Conservation (phyloP, 1,284 basidiomycete genomes). For the Melampsora larici-populina region DNA sequence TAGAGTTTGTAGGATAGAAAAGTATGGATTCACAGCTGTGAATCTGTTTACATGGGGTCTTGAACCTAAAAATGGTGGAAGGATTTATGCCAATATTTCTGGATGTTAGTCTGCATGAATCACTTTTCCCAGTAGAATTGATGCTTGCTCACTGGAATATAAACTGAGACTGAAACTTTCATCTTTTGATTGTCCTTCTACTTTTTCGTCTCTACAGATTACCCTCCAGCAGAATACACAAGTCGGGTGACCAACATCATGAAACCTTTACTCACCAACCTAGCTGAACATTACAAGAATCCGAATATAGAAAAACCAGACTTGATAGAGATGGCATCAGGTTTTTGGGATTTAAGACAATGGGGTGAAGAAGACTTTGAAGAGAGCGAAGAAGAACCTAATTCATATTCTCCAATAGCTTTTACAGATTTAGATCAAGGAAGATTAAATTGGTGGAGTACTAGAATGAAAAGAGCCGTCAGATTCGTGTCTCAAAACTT, state of each 20-base stretch:
- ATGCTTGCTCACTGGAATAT: background rate
- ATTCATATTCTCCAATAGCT: no score
- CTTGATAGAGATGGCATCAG: constrained; percentile 21
- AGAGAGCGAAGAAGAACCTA: background rate
- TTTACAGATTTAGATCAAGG: constrained; percentile 11
- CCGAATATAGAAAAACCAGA: constrained; percentile 16
- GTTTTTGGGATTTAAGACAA: constrained; percentile 26
- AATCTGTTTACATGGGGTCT: constrained; percentile 26
- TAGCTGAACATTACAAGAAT: constrained; percentile 6
- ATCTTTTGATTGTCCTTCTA: background rate
- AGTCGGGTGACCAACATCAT: constrained; percentile 1
- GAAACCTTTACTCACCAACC: constrained; percentile 9
- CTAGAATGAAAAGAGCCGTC: constrained; percentile 10
- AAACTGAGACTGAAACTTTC: background rate
- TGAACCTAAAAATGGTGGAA: constrained; percentile 25
- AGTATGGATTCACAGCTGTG: constrained; percentile 17
- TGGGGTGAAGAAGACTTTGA: background rate
- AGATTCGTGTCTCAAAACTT: constrained; percentile 11
- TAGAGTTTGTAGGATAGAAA: constrained; percentile 7
- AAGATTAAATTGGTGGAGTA: constrained; percentile 23
- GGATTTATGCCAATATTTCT: constrained; percentile 27
- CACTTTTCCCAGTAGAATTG: background rate
- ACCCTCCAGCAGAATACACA: constrained; percentile 22
- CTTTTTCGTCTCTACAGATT: background rate
- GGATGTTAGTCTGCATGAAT: constrained; percentile 18